phyloP scores from a whole-genome alignment of 306 rosid genomes.

The Psophocarpus tetragonolobus region DNA sequence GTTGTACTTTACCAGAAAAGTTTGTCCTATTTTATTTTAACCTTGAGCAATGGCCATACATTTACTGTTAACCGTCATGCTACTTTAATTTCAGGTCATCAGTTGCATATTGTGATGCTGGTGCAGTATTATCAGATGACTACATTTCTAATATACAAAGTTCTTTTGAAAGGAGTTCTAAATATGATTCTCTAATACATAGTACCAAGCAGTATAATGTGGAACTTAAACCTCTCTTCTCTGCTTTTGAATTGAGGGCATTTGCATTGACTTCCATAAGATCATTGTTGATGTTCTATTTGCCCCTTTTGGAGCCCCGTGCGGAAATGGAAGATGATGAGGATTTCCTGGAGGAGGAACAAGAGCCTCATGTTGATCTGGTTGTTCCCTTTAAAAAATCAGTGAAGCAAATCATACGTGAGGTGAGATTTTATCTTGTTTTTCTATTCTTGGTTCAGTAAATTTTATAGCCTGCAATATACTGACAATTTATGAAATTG shows the following conservation, averaged over 20 bases:
- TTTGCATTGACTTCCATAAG: constrained; percentile 67
- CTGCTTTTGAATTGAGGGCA: constrained; percentile 69
- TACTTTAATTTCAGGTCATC: constrained; percentile 63
- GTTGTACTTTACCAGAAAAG: background rate
- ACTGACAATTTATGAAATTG: constrained; percentile 1
- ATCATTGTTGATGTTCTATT: constrained; percentile 68
- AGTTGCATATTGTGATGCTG: constrained; percentile 81
- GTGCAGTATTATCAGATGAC: constrained; percentile 62
- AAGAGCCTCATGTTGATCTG: constrained; percentile 41
- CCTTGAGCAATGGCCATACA: background rate
- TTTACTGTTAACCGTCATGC: constrained; percentile 35
- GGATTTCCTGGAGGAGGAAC: constrained; percentile 55
- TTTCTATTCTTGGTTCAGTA: constrained; percentile 6
- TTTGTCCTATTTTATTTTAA: constrained; percentile 24
- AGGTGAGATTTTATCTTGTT: constrained; percentile 49
- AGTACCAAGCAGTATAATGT: constrained; percentile 68
- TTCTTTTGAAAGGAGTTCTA: constrained; percentile 41
- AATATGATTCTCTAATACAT: constrained; percentile 46
- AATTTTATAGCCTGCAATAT: background rate
- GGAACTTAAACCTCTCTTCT: constrained; percentile 74
- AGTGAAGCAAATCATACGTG: constrained; percentile 79
- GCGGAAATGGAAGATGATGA: constrained; percentile 71
- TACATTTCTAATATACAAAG: constrained; percentile 50
- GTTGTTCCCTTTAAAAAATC: constrained; percentile 83
- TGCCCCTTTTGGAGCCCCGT: constrained; percentile 89